Conservation (phyloP, 2,329 filamentous ascomycete species). For the Volutella citrinella region DNA sequence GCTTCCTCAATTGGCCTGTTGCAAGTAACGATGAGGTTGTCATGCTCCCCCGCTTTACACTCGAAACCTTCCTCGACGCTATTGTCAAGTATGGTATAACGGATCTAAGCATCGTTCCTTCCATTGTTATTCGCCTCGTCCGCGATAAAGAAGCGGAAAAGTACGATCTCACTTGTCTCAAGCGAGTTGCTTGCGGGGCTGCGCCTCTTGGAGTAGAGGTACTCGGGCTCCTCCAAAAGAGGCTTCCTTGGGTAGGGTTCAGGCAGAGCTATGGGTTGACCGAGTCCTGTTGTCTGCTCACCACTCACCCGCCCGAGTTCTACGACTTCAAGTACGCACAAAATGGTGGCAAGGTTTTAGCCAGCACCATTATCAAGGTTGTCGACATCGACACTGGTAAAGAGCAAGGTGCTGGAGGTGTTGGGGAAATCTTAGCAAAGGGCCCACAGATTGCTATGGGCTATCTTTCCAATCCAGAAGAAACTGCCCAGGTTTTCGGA, state of each 20-base stretch:
- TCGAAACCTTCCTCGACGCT: conserved; percentile 16
- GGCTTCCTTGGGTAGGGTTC: conserved; percentile 13
- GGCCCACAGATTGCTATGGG: conserved; percentile 71
- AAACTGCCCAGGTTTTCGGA: conserved; percentile 70
- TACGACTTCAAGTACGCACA: conserved; percentile 38
- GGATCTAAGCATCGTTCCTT: conserved; percentile 23
- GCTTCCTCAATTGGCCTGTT: conserved; percentile 16
- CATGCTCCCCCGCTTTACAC: conserved; percentile 21
- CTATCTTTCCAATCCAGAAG: conserved; percentile 76
- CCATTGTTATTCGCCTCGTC: conserved; percentile 20
- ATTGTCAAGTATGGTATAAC: conserved; percentile 18
- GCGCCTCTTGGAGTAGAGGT: conserved; percentile 15
- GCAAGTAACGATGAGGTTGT: conserved; percentile 18
- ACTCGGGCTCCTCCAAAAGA: conserved; percentile 5
- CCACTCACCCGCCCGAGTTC: conserved; percentile 67
- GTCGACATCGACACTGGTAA: conserved; percentile 59
- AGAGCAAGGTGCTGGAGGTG: conserved; percentile 58
- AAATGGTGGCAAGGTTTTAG: conserved; percentile 11
- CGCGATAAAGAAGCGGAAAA: conserved; percentile 15
- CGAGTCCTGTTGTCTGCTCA: conserved; percentile 74
- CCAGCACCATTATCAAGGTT: conserved; percentile 67
- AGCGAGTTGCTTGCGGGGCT: conserved; percentile 12
- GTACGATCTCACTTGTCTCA: conserved; percentile 13
- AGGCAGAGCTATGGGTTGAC: conserved; percentile 76
- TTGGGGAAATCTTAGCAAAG: conserved; percentile 74